A percentile compares a stretch with the other conserved stretches of the same genome.
Conservation (phyloP, 2,329 filamentous ascomycete genomes). For the Penicillium sp. region DNA sequence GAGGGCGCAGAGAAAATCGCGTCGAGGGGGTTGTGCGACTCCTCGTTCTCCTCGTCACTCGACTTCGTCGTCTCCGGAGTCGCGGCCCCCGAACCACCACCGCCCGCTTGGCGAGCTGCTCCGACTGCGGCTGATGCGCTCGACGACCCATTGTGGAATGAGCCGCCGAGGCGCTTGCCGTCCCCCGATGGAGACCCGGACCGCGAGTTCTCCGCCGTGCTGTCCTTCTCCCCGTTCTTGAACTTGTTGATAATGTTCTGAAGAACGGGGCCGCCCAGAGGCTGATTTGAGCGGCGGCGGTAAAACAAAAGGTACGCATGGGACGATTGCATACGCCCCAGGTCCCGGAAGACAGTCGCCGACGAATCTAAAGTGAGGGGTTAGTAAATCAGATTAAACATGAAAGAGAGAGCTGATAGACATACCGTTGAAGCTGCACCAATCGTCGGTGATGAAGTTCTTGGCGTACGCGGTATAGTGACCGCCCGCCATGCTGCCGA, state of each 20-base stretch:
- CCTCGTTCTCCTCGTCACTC: conserved; percentile 20
- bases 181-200: conserved; percentile 68
- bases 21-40: conserved; percentile 27
- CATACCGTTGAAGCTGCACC: conserved; percentile 96
- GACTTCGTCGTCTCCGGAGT: conserved; percentile 25
- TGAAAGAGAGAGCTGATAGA: neutral
- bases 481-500: conserved; percentile 86
- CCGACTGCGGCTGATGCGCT: conserved; percentile 77
- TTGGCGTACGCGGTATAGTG: conserved; percentile 95
- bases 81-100: conserved; percentile 54
- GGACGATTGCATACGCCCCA: conserved; percentile 48
- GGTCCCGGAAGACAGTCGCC: conserved; percentile 50
- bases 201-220: conserved; percentile 47
- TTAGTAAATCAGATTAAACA: conserved; percentile 43
- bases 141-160: conserved; percentile 88
- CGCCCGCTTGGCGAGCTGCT: conserved; percentile 70
- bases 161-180: conserved; percentile 83
- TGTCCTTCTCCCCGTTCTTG: conserved; percentile 53
- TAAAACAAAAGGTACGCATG: conserved; percentile 96
- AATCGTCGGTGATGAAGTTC: conserved; percentile 84
- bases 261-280: conserved; percentile 78
- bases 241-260: conserved; percentile 69
- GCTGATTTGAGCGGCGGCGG: conserved; percentile 73
- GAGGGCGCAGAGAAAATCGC: conserved; percentile 30
- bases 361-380: conserved; percentile 52